Base-by-base conservation (phyloP, 2,329 filamentous ascomycete species). In the Stylonectria norvegica region DNA sequence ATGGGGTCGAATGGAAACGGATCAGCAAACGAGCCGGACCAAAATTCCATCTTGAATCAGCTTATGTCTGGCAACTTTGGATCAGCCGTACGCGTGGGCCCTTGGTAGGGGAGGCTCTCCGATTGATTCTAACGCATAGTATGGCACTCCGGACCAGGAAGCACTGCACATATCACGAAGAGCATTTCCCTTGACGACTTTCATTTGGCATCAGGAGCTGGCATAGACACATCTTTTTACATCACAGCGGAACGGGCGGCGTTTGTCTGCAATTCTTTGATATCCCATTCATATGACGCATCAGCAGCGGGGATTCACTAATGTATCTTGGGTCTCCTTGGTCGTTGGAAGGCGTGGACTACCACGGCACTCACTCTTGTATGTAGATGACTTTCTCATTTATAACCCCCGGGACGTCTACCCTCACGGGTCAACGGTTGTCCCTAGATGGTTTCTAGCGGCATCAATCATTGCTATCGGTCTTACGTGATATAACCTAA, bases 41-140 rank as follows among this genome's bases (percentile, higher is more conserved):
- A 72, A 30, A 70, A 69, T 51, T 83, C 79, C 9, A 80, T 83
- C 32, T 67, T 81, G 20, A 78, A 79, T 56, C 78, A 83, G 59
- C 66, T 84, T 20, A 70, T 83, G 52, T 78, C 74, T 44, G 78
- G 78, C 31, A 71, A 73, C 4, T 83, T 79, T 47, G 74, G 76
- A 22, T 67, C 78, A 18, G 72, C 79, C 7, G 79, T 84, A 18
- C 69, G 73, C 36, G 79, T 83, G 42, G 80, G 80, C n/a, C 76
- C 75, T 11, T 82, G 74, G 74, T 81, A 75, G 48, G 29, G 25
- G 15, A 4, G 20, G 8, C n/a, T 20, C 28, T 19, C 11, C 40
- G 22, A 34, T 18, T 37, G 47, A 47, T 33, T 50, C 45, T 47
- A 48, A 45, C 50, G 45, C 55, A 58, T 57, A 54, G 40, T 45